Evolutionary conservation across 2,329 filamentous ascomycete genomes (phyloP), one percentile per base, ranked within the genome.

Genomic region (Allantophomopsis lycopodina): DNA sequence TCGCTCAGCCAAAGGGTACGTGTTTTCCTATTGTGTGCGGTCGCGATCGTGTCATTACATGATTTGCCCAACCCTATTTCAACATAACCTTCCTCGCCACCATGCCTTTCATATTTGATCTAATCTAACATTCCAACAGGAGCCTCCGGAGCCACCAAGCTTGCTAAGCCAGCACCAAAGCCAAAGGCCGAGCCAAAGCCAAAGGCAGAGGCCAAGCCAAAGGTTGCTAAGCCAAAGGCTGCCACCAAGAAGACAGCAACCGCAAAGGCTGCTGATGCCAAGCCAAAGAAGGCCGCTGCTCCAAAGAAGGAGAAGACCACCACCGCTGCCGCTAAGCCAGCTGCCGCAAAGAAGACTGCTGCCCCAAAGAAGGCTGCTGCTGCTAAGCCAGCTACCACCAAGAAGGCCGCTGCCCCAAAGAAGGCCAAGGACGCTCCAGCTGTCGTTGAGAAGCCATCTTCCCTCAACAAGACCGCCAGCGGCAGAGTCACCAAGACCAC

Each of bases 1-100:
- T 84, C 62, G 63, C 65, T 45, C 77, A 79, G 53, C 79, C 79
- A 51, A 84, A 83, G 69, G 79, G 79, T 83, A 68, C 54, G 73
- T 66, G 15, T 33, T 38, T 21, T 2, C 6, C 14, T 34, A 6
- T 17, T 16, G 23, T 39, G n/a, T n/a, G 34, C 36, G n/a, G 33
- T 20, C 30, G n/a, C 31, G 14, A 30, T 40, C 8, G 11, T 17
- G 31, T 16, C n/a, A 11, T 33, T 46, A 37, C 23, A 28, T 28
- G 23, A 28, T 28, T 28, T 28, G 23, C 8, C 23, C 23, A 28
- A 28, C 11, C 23, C 4, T 28, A 28, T 28, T 10, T 28, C 23
- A 28, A 28, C 23, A 8, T 8, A 28, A 28, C 23, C 23, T 13
- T 40, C 8, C n/a, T n/a, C 7, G 20, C 1, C 30, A 35, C 8